phyloP scores from a whole-genome alignment of 257 asterid genomes.

The Buddleja alternifolia region DNA sequence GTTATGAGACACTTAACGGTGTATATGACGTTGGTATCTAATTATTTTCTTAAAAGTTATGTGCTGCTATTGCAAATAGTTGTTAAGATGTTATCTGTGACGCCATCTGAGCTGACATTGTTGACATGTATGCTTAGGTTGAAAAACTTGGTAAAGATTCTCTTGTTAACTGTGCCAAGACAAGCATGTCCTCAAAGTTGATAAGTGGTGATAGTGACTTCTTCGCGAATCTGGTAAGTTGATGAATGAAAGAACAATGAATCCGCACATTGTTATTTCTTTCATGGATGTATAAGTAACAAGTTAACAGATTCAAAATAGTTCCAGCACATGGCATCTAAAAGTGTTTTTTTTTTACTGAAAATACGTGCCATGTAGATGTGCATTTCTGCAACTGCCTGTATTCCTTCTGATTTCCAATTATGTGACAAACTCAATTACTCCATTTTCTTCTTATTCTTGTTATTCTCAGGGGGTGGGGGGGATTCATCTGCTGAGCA shows the following conservation, averaged over 20 bases:
- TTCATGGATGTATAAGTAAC: slow-evolving; percentile 1
- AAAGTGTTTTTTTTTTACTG: neutral
- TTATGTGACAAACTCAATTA: neutral
- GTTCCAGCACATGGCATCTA: neutral
- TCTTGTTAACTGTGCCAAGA: slow-evolving; percentile 90
- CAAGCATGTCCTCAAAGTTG: slow-evolving; percentile 97
- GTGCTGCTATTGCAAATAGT: slow-evolving; percentile 14
- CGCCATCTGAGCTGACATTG: slow-evolving; percentile 20
- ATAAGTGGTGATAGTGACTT: slow-evolving; percentile 85
- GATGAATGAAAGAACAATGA: neutral
- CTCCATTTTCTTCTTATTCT: neutral
- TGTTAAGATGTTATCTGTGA: slow-evolving; percentile 8
- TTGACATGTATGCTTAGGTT: slow-evolving; percentile 53
- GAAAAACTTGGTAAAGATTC: slow-evolving; percentile 95
- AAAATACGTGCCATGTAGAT: neutral
- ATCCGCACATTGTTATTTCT: neutral
- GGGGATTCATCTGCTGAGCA: neutral
- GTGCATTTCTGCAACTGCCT: neutral
- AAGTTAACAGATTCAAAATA: neutral
- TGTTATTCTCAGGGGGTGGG: neutral
- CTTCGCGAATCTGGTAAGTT: slow-evolving; percentile 84
- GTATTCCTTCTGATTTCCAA: neutral
- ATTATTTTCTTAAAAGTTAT: neutral
- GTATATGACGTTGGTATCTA: neutral
- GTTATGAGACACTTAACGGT: slow-evolving; percentile 8